Conservation (phyloP, 2,329 filamentous ascomycete species). For the Botryotinia narcissicola region DNA sequence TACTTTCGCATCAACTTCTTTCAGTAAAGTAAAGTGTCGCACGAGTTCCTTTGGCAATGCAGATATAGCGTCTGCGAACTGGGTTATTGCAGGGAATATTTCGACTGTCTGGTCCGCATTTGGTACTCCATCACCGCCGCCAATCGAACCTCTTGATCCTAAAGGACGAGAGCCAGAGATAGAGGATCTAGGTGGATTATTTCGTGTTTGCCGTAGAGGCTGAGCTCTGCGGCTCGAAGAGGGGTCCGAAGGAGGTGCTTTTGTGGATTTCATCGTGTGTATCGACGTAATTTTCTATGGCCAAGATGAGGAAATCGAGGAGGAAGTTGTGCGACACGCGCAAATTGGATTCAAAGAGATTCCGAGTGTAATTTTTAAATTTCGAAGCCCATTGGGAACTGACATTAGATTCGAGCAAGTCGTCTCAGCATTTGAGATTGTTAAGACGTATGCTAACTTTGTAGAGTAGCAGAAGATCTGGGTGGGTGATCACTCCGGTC, state of each 20-base stretch:
- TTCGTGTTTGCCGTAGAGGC: slow-evolving; percentile 63
- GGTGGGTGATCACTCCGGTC: slow-evolving; percentile 19
- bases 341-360: slow-evolving; percentile 23
- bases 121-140: slow-evolving; percentile 39
- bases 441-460: slow-evolving; percentile 16
- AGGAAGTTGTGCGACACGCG: slow-evolving; percentile 29
- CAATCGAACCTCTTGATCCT: slow-evolving; percentile 45
- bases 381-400: slow-evolving; percentile 28
- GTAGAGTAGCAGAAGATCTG: slow-evolving; percentile 18
- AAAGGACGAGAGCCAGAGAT: slow-evolving; percentile 47
- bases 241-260: slow-evolving; percentile 33
- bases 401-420: slow-evolving; percentile 15
- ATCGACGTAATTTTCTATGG: slow-evolving; percentile 24
- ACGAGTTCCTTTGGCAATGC: slow-evolving; percentile 93
- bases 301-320: slow-evolving; percentile 23
- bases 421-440: not conserved
- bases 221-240: slow-evolving; percentile 58
- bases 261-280: slow-evolving; percentile 39
- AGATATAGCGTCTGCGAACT: slow-evolving; percentile 88
- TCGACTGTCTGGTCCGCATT: slow-evolving; percentile 56
- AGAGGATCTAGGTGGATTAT: slow-evolving; percentile 59
- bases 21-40: slow-evolving; percentile 90
- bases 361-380: slow-evolving; percentile 20
- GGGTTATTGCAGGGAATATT: slow-evolving; percentile 64
- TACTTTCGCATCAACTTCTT: slow-evolving; percentile 97